Evolutionary conservation across 1,284 basidiomycete species (phyloP), one percentile per base, ranked within the genome.

Genomic region (Ganoderma meredithae): DNA sequence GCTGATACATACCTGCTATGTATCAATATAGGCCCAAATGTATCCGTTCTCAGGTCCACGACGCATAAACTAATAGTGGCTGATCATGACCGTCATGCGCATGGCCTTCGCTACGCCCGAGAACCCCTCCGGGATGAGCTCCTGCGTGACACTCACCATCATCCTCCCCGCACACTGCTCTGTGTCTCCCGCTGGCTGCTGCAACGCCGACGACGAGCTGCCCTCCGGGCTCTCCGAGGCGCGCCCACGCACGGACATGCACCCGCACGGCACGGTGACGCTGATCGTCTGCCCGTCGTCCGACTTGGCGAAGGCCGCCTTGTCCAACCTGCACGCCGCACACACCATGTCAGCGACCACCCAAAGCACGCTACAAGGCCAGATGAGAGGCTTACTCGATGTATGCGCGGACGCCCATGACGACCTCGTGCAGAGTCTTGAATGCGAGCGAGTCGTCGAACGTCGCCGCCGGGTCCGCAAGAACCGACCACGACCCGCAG

Each of bases 341-440:
- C 39, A 36, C 15, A 1, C 6, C 5, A 2, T 2, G 41, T 68
- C 53, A 68, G 43, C 44, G 17, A 5, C 25, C 43, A 9, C 9
- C 10, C 1, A 3, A 13, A 6, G 36, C 22, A 13, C 25, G 9
- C 0, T 17, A 15, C 7, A 8, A 39, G 22, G 25, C 2, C 27
- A 15, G 19, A 7, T 7, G 3, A 27, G 40, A 44, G 17, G 22
- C 68, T 59, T 17, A 72, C 71, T 64, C 55, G 31, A 69, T 39
- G 49, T 44, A 67, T 4, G 47, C 65, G 4, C 49, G 67, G 44
- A 65, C 33, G 3, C 62, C 67, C 25, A 61, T 40, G n/a, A 70
- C 65, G 65, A 72, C 55, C n/a, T 70, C 67, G 47, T 72, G 71
- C 62, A 72, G 65, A 52, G 60, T 64, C 67, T 69, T 69, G 27